phyloP scores from a whole-genome alignment of 495 filamentous ascomycete genomes.

The Penicillium coffeae region DNA sequence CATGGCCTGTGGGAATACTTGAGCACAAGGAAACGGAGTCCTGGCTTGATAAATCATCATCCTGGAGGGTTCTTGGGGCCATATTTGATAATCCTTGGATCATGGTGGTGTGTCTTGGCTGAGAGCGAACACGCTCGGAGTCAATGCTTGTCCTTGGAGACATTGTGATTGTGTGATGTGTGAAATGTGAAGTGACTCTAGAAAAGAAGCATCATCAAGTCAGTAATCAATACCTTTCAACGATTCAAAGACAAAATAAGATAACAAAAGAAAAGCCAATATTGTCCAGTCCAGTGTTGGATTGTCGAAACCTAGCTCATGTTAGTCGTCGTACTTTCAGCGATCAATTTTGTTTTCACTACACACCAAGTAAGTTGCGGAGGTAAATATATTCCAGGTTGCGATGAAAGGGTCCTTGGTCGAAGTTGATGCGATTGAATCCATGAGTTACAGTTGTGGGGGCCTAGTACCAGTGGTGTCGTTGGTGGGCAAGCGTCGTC shows the following conservation, averaged over 20 bases:
- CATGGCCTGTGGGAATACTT: conserved; percentile 33
- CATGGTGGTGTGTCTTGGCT: conserved; percentile 36
- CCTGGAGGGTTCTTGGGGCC: conserved; percentile 41
- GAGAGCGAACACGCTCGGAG: conserved; percentile 32
- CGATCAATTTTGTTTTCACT: too few species aligned
- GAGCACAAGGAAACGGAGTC: conserved; percentile 44
- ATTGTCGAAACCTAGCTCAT: conserved; percentile 6
- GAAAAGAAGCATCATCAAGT: conserved; percentile 27
- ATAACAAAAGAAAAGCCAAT: conserved; percentile 18
- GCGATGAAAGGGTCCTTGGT: background rate
- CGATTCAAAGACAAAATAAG: conserved; percentile 9
- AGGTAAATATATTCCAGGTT: conserved; percentile 8
- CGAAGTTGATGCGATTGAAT: background rate
- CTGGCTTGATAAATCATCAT: conserved; percentile 48
- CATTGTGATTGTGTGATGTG: conserved; percentile 27
- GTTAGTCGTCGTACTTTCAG: conserved; percentile 15
- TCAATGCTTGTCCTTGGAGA: conserved; percentile 37
- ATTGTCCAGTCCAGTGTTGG: conserved; percentile 18
- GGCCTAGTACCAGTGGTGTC: conserved; percentile 9
- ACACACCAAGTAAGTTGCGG: conserved; percentile 17
- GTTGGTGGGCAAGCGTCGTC: background rate
- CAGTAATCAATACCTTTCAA: conserved; percentile 29
- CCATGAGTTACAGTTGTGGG: background rate
- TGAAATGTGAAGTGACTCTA: conserved; percentile 21
- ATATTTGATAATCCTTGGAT: conserved; percentile 39